Conservation (phyloP, 2,329 filamentous ascomycete genomes). For the Talaromyces rugulosus region DNA sequence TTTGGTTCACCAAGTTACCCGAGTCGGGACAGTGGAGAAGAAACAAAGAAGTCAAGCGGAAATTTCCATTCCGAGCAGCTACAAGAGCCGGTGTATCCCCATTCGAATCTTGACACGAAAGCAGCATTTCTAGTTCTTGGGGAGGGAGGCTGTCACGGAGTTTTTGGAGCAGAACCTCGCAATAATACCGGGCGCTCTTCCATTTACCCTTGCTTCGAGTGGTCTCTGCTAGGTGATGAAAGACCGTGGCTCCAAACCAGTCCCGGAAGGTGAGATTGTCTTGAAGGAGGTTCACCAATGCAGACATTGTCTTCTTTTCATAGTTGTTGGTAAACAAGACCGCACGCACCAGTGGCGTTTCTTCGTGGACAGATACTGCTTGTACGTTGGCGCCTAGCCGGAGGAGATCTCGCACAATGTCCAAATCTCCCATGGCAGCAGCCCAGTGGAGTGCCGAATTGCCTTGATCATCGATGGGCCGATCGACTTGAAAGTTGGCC, state of each 20-base stretch:
- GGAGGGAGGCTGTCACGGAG: conserved; percentile 73
- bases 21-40: conserved; percentile 71
- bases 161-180: conserved; percentile 85
- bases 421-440: conserved; percentile 92
- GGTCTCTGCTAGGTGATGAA: conserved; percentile 89
- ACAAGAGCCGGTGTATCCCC: conserved; percentile 90
- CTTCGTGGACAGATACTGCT: conserved; percentile 65
- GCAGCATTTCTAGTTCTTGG: conserved; percentile 69
- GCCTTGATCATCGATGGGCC: conserved; percentile 86
- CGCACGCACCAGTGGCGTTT: conserved; percentile 90
- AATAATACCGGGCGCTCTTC: conserved; percentile 85
- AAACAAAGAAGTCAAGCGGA: conserved; percentile 65
- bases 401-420: conserved; percentile 83
- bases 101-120: conserved; percentile 78
- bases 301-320: conserved; percentile 86
- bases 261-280: conserved; percentile 77
- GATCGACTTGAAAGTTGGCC: conserved; percentile 79
- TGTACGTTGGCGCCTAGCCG: conserved; percentile 71
- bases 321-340: conserved; percentile 97
- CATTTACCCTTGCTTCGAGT: conserved; percentile 83
- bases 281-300: conserved; percentile 76
- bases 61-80: conserved; percentile 79
- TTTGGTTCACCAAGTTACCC: conserved; percentile 75
- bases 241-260: conserved; percentile 76
- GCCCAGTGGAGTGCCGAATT: conserved; percentile 97